Evolutionary conservation across 495 filamentous ascomycete species (phyloP).

Genomic region (Niebla homalea): DNA sequence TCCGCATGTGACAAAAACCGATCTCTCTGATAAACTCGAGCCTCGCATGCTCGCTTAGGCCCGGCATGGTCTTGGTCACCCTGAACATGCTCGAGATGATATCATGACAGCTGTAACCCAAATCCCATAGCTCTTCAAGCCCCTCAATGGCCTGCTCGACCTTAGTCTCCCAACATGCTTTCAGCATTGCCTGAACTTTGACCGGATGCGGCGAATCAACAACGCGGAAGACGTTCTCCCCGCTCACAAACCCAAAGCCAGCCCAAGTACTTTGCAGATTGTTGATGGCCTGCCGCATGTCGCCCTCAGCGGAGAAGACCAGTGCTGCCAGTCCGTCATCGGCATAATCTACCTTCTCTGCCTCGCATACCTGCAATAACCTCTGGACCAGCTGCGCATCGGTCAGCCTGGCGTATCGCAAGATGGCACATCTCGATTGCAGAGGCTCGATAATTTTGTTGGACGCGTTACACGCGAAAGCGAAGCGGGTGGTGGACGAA

Average conservation of each 20-base stretch:
- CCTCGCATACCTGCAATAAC: conserved; percentile 80
- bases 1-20: conserved; percentile 98
- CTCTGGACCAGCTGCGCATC: conserved; percentile 85
- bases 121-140: conserved; percentile 81
- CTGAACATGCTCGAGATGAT: conserved; percentile 99
- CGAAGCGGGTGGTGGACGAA: conserved; percentile 88
- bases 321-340: conserved; percentile 92
- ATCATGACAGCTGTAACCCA: conserved; percentile 92
- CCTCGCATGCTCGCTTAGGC: conserved; percentile 82
- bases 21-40: conserved; percentile 96
- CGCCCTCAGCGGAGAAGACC: conserved; percentile 92
- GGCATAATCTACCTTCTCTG: conserved; percentile 65
- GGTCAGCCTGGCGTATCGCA: conserved; percentile 83
- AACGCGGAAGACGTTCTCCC: conserved; percentile 96
- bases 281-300: conserved; percentile 99
- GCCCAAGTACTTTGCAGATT: conserved; percentile 90
- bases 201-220: conserved; percentile 95
- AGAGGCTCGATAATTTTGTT: conserved; percentile 99
- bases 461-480: conserved; percentile 95
- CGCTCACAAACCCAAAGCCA: conserved; percentile 94
- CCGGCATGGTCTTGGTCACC: conserved; percentile 88
- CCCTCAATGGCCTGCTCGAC: conserved; percentile 76
- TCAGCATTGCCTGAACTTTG: conserved; percentile 96
- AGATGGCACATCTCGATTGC: conserved; percentile 90
- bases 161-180: conserved; percentile 85